phyloP scores from a whole-genome alignment of 345 rosid species.

The Iberis pinnata region DNA sequence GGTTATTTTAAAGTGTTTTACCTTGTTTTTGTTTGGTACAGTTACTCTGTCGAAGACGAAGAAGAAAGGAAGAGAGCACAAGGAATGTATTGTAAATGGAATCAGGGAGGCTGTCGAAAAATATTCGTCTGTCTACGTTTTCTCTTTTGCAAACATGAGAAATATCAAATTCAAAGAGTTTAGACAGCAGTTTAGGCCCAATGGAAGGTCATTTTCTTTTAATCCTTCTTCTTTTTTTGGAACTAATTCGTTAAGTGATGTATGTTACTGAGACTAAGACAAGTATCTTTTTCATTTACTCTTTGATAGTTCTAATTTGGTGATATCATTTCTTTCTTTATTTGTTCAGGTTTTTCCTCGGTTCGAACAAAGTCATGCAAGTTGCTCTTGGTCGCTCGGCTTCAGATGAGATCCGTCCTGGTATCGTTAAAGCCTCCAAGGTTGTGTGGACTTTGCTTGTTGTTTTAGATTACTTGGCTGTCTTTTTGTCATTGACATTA shows the following conservation, averaged over 20 bases:
- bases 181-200: constrained; percentile 67
- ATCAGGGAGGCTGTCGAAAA: constrained; percentile 70
- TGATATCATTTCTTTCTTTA: not conserved
- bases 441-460: constrained; percentile 30
- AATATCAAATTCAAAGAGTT: constrained; percentile 92
- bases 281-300: not conserved
- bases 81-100: constrained; percentile 52
- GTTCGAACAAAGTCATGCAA: constrained; percentile 96
- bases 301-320: not conserved
- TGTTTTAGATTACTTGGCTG: not conserved
- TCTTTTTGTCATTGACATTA: not conserved
- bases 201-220: constrained; percentile 52
- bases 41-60: constrained; percentile 93
- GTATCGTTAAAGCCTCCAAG: constrained; percentile 72
- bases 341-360: constrained; percentile 68
- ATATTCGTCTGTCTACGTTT: constrained; percentile 57
- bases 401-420: constrained; percentile 75
- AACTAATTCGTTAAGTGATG: no score
- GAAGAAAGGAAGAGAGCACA: constrained; percentile 94
- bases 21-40: constrained; percentile 1
- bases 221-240: no score
- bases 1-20: not conserved
- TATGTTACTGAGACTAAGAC: no score
- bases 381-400: constrained; percentile 86
- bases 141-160: constrained; percentile 91